Conservation (phyloP, 2,329 filamentous ascomycete species). For the Pseudogymnoascus sp. region DNA sequence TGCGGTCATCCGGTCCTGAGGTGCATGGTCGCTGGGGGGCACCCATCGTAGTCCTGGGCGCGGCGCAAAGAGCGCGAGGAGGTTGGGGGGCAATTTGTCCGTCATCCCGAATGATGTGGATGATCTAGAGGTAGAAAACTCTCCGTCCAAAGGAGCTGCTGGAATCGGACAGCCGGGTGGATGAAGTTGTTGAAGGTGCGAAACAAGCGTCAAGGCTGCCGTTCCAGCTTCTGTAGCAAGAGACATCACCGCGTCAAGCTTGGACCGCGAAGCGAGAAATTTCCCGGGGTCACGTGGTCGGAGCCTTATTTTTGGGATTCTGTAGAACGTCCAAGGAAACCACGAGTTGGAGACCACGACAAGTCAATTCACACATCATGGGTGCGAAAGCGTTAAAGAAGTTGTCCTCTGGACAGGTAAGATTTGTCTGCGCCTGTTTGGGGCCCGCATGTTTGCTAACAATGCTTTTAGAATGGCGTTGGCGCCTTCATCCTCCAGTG, state of each 20-base stretch:
- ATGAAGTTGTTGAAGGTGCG: not conserved
- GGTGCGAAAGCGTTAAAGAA: constrained; percentile 46
- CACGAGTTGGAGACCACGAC: not conserved
- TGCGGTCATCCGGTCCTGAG: constrained; percentile 72
- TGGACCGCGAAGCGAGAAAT: constrained; percentile 6
- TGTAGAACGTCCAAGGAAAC: not conserved
- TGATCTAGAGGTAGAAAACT: not conserved
- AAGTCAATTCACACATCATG: constrained; percentile 31
- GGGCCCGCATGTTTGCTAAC: constrained; percentile 13
- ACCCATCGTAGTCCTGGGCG: constrained; percentile 88
- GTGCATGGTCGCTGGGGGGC: constrained; percentile 71
- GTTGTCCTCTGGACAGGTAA: constrained; percentile 47
- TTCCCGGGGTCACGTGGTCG: not conserved
- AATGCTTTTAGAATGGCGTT: constrained; percentile 73
- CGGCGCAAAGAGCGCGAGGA: constrained; percentile 90
- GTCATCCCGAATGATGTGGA: constrained; percentile 55
- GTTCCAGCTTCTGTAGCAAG: not conserved
- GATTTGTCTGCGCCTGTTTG: constrained; percentile 9
- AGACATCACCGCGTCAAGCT: not conserved
- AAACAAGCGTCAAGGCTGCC: not conserved
- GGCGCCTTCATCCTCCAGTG: constrained; percentile 96
- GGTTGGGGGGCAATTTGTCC: constrained; percentile 87
- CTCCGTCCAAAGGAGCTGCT: not conserved
- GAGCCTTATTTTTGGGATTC: not conserved
- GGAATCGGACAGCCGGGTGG: not conserved